A percentile compares a stretch with the other conserved stretches of the same genome.
Conservation (phyloP, 257 asterid species). For the Coffea eugenioides region DNA sequence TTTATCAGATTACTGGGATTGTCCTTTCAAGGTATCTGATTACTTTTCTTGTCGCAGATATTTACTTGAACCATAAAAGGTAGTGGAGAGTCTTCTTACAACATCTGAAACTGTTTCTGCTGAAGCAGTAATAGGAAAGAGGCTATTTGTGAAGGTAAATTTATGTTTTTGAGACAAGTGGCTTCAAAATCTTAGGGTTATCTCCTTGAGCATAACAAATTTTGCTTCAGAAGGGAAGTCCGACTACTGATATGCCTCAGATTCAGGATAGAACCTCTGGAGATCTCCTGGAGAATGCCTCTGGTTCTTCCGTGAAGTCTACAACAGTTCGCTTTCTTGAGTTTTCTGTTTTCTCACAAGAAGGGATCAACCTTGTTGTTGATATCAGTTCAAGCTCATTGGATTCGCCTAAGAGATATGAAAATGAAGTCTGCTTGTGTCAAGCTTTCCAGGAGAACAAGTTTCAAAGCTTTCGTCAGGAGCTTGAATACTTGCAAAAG, state of each 20-base stretch:
- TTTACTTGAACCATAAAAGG: slow-evolving; percentile 9
- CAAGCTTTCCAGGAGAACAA: slow-evolving; percentile 17
- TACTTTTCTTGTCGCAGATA: slow-evolving; percentile 8
- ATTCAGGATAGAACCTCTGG: not conserved
- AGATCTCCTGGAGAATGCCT: slow-evolving; percentile 8
- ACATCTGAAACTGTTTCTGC: slow-evolving; percentile 8
- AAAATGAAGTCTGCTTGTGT: slow-evolving; percentile 20
- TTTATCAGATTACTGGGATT: not conserved
- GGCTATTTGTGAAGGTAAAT: not conserved
- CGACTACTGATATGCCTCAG: slow-evolving; percentile 8
- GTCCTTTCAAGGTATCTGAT: not conserved
- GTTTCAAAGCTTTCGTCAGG: slow-evolving; percentile 31
- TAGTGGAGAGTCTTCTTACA: not conserved
- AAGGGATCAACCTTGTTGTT: slow-evolving; percentile 32
- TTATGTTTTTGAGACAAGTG: not conserved
- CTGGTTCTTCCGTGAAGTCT: slow-evolving; percentile 14
- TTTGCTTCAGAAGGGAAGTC: slow-evolving; percentile 8
- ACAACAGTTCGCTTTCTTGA: slow-evolving; percentile 23
- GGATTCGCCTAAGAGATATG: slow-evolving; percentile 26
- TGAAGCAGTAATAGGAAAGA: not conserved
- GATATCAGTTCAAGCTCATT: slow-evolving; percentile 29
- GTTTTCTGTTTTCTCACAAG: slow-evolving; percentile 32
- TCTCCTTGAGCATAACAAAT: not conserved
- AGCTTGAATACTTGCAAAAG: slow-evolving; percentile 27
- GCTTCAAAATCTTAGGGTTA: not conserved